These are phyloP conservation scores for Trichoderma sp. DNA, from an alignment of 2,329 filamentous ascomycete species.

Conservation along the genomic window DNA sequence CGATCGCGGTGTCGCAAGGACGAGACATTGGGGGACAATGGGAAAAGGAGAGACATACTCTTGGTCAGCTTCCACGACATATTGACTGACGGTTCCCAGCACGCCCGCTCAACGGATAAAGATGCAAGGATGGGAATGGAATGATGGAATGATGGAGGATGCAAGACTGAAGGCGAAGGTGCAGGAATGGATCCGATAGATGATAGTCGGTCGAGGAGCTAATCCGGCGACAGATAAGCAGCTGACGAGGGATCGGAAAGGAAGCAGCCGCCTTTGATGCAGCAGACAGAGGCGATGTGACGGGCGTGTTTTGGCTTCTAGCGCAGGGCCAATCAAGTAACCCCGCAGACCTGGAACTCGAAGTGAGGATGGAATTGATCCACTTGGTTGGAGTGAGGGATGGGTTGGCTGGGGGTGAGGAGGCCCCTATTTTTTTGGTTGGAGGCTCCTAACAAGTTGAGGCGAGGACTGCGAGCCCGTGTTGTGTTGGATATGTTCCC, in stretches of 20 bases:
- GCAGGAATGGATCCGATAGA: conserved; percentile 5
- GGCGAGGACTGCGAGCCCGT: neutral
- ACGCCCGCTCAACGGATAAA: neutral
- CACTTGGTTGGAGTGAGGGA: neutral
- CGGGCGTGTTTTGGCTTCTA: conserved; percentile 11
- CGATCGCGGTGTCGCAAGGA: neutral
- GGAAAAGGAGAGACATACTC: conserved; percentile 37
- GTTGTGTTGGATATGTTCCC: too few species aligned
- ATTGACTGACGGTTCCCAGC: conserved; percentile 28
- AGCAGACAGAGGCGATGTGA: conserved; percentile 10
- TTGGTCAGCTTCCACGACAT: conserved; percentile 61
- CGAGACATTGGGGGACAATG: neutral
- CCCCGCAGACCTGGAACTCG: conserved; percentile 15
- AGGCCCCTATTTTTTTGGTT: neutral
- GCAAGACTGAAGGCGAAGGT: neutral
- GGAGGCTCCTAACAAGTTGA: neutral
- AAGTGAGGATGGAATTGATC: neutral
- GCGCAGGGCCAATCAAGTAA: conserved; percentile 17
- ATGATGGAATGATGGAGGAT: conserved; percentile 16
- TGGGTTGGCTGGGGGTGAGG: neutral
- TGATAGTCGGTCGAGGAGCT: neutral
- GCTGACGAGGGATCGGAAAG: conserved; percentile 5
- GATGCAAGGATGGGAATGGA: neutral
- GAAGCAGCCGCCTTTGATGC: conserved; percentile 16
- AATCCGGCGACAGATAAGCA: conserved; percentile 6